Base-by-base conservation (phyloP, 148 eudicot genomes). In the Agrostemma githago region DNA sequence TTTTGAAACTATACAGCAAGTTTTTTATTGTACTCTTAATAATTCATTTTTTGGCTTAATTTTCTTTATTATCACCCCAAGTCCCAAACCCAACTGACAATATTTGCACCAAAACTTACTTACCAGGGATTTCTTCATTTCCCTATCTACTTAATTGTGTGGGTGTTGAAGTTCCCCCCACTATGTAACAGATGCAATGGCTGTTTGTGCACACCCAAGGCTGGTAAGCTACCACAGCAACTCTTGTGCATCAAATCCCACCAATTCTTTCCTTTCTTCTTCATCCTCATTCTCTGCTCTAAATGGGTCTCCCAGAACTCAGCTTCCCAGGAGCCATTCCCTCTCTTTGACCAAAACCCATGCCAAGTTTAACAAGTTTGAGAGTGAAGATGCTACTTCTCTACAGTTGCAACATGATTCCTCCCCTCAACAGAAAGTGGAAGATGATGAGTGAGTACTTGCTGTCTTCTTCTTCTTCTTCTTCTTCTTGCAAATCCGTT, bases 301-400 rank as follows among this genome's bases (percentile, higher is more conserved):
- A 75, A 54, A 66, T 74, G 84, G 83, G 61, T 73, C 53, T 71
- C 39, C 10, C 60, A 80, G 78, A 81, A 80, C 79, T 75, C 85
- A 81, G 17, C 72, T 77, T 51, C 86, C 72, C 62, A 82, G 62
- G 62, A 54, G 26, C 72, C 74, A 68, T 41, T 69, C 48, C n/a
- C 80, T 79, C 59, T 41, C 54, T 54, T 71, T 51, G 43, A 75
- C 80, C 73, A 86, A 73, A 82, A 82, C 77, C 59, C 79, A 58
- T 75, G 90, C 97, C 74, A 94, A 94, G 83, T 89, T 94, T 81
- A 97, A 87, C 2, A 88, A 87, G 63, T 89, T 91, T 76, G 87
- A 93, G 68, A 86, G 82, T 42, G 85, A 82, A 59, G 68, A 64
- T 20, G 75, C 71, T 4, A 34, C 54, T n/a, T 42, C 68, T 26